These are phyloP conservation scores for Plenodomus tracheiphilus DNA, from an alignment of 2,329 filamentous ascomycete genomes.

Conservation along the genomic window DNA sequence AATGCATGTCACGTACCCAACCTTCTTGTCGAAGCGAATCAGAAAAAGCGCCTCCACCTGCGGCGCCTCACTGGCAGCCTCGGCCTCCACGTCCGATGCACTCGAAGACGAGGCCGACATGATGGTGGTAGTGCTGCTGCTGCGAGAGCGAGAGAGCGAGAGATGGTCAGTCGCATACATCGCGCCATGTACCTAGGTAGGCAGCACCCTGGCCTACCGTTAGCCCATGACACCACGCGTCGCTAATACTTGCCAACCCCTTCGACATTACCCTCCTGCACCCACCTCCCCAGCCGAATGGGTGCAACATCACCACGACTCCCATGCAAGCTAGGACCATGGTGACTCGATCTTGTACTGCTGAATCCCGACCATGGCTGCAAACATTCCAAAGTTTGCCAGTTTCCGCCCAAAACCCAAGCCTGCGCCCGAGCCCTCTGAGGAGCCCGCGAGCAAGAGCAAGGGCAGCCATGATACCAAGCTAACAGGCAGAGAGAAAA, in stretches of 20 bases:
- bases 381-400: slow-evolving; percentile 68
- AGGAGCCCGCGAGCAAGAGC: slow-evolving; percentile 15
- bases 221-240: too few species aligned
- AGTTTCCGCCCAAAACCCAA: slow-evolving; percentile 67
- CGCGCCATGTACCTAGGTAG: too few species aligned
- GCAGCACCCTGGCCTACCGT: too few species aligned
- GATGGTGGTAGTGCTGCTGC: slow-evolving; percentile 1
- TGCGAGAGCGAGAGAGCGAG: too few species aligned
- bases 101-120: slow-evolving; percentile 40
- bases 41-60: slow-evolving; percentile 75
- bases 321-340: too few species aligned
- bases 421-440: slow-evolving; percentile 8
- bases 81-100: slow-evolving; percentile 29
- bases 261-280: too few species aligned
- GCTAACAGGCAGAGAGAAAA: slow-evolving; percentile 9
- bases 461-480: neutral
- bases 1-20: too few species aligned
- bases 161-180: too few species aligned
- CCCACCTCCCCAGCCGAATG: too few species aligned
- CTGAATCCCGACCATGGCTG: slow-evolving; percentile 19
- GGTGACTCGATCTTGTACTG: neutral
- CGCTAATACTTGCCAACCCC: neutral
- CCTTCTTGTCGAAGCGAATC: slow-evolving; percentile 89
- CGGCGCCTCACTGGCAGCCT: slow-evolving; percentile 24
- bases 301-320: too few species aligned